Evolutionary conservation across 23 red algal species (phyloP), one percentile per base, ranked within the genome.

Genomic region (Cyanidioschyzon merolae): DNA sequence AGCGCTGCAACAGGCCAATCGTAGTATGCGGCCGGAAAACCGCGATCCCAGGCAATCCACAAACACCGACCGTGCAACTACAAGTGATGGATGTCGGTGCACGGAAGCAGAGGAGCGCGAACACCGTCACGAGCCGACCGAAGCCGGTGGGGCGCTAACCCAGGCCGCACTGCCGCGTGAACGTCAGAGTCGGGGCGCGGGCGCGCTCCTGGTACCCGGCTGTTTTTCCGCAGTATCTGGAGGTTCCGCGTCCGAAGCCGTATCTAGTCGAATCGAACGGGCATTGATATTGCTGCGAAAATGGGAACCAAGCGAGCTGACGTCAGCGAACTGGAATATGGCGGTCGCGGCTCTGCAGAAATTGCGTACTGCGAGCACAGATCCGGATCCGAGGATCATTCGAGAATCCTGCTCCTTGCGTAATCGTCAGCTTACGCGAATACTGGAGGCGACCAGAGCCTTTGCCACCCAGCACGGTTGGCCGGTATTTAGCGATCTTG

Each of bases 1-100:
- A 68, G 85, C 90, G 50, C 36, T 85, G 39, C 38, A 54, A 59
- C 71, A 76, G 37, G n/a, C n/a, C n/a, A n/a, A n/a, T n/a, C n/a
- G n/a, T n/a, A n/a, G n/a, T n/a, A n/a, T n/a, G n/a, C n/a, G n/a
- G n/a, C n/a, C n/a, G n/a, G n/a, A n/a, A n/a, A n/a, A n/a, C n/a
- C n/a, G n/a, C n/a, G n/a, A n/a, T n/a, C n/a, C n/a, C n/a, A n/a
- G n/a, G n/a, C n/a, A n/a, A n/a, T n/a, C n/a, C n/a, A n/a, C n/a
- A n/a, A n/a, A n/a, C n/a, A n/a, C n/a, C n/a, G n/a, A n/a, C n/a
- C n/a, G n/a, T n/a, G n/a, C n/a, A n/a, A n/a, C n/a, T n/a, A n/a
- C n/a, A n/a, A n/a, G n/a, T n/a, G n/a, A n/a, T n/a, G n/a, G n/a
- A n/a, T n/a, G n/a, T n/a, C n/a, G n/a, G n/a, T n/a, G n/a, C n/a